Base-by-base conservation (phyloP, 495 filamentous ascomycete species). In the Tetracladium setigerum region DNA sequence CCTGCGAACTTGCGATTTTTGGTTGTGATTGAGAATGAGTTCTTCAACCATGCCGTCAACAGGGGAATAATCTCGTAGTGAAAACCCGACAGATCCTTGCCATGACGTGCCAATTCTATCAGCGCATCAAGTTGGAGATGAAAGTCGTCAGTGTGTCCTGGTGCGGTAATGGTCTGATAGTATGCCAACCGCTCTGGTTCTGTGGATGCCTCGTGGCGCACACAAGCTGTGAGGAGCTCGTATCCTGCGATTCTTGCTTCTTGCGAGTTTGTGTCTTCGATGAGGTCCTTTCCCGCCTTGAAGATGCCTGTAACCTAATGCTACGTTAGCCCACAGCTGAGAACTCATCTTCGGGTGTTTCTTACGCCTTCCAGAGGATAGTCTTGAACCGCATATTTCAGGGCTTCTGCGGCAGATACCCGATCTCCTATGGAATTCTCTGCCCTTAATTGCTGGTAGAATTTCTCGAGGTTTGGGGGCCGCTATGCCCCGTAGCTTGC, bases 171-270 rank as follows among this genome's bases (percentile, higher is more conserved):
- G 4, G 78, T 75, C 27, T 74, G 62, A 56, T 83, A 87, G 55
- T 82, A 81, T 47, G 81, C 72, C 37, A 71, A 66, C 22, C 83
- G 73, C 58, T 87, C 83, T 12, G 81, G 65, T 35, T 83, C 72
- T 15, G 77, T 79, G 6, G 81, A 72, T 10, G 74, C 66, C 10
- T 71, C 55, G 51, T 83, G 69, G 46, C 77, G 72, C 35, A 76
- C 78, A 57, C 81, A 87, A 54, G 81, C 76, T 35, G 68, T 72
- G 14, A 88, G 65, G 11, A 88, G 72, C 45, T 73, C 75, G 67
- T 79, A 84, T 10, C 74, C 83, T 8, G 73, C 70, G 43, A 65
- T 57, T 12, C 81, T 70, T 49, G 73, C 75, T 32, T 73, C 67
- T 9, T 60, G 57, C 1, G 77, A 63, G 38, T 82, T 77, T 4